phyloP scores from a whole-genome alignment of 108 stramenopile species.

The Nannochloropsis oceanica region DNA sequence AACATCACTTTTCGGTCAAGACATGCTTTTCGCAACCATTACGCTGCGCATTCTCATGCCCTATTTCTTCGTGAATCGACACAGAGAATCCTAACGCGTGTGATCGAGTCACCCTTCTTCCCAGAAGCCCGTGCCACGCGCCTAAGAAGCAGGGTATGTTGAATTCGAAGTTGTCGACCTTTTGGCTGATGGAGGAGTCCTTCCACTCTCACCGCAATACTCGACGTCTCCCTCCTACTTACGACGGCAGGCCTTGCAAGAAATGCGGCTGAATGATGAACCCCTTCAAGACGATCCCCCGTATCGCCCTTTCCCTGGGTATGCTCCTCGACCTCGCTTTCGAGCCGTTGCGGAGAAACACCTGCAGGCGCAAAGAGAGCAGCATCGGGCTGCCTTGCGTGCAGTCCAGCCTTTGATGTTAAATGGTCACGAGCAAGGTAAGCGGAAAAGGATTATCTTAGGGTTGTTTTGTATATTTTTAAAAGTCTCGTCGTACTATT shows the following conservation, averaged over 20 bases:
- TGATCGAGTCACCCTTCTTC: background rate
- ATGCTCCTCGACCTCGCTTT: background rate
- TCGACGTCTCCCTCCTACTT: background rate
- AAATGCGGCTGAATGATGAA: background rate
- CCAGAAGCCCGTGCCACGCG: background rate
- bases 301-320: background rate
- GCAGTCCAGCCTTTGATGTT: background rate
- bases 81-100: background rate
- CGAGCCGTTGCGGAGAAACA: background rate
- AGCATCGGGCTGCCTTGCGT: background rate
- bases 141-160: background rate
- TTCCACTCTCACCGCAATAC: background rate
- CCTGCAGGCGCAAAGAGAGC: background rate
- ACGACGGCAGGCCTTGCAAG: background rate
- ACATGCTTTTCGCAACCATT: too few species aligned
- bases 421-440: background rate
- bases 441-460: background rate
- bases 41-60: background rate
- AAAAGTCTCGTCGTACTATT: too few species aligned
- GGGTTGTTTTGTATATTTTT: too few species aligned
- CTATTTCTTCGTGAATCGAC: background rate
- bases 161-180: background rate
- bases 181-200: background rate
- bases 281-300: background rate
- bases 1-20: too few species aligned